phyloP scores from a whole-genome alignment of 2,329 filamentous ascomycete genomes.

The Xylaria sp. region DNA sequence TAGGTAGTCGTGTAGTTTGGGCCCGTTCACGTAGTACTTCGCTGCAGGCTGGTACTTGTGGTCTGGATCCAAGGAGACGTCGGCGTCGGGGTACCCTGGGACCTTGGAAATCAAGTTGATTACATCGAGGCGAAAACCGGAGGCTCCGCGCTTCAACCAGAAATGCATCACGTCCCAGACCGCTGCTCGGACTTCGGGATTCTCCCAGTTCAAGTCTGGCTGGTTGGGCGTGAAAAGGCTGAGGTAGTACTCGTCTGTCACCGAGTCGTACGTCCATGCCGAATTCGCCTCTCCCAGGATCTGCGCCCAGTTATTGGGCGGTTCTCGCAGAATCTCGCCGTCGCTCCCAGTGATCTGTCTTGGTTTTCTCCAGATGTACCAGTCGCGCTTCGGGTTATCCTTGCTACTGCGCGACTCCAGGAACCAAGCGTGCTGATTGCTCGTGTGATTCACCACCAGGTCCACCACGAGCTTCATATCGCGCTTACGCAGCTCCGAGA shows the following conservation, averaged over 20 bases:
- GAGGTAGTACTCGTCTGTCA: constrained; percentile 31
- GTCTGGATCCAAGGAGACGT: constrained; percentile 58
- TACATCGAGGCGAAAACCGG: constrained; percentile 80
- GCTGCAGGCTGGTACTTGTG: constrained; percentile 63
- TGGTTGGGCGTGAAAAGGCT: constrained; percentile 80
- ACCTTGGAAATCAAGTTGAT: constrained; percentile 79
- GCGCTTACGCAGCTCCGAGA: constrained; percentile 67
- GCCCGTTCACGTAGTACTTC: constrained; percentile 73
- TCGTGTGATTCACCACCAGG: constrained; percentile 82
- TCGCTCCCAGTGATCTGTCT: constrained; percentile 61
- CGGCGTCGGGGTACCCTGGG: constrained; percentile 67
- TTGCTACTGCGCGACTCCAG: constrained; percentile 70
- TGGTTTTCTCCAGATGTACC: constrained; percentile 71
- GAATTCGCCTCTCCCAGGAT: constrained; percentile 68
- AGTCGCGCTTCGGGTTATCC: constrained; percentile 73
- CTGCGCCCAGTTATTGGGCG: constrained; percentile 80
- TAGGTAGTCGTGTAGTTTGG: constrained; percentile 75
- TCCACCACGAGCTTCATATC: constrained; percentile 79
- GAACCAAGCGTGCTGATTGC: constrained; percentile 78
- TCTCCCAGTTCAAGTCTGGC: constrained; percentile 90
- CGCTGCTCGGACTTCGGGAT: constrained; percentile 71
- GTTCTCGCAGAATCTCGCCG: constrained; percentile 59
- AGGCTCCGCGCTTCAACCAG: constrained; percentile 79
- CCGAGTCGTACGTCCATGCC: constrained; percentile 68
- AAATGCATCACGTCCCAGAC: constrained; percentile 81